A percentile compares a stretch with the other conserved stretches of the same genome.
phyloP scores from a whole-genome alignment of 129 eudicot species.

The Ambrosia trifida region DNA sequence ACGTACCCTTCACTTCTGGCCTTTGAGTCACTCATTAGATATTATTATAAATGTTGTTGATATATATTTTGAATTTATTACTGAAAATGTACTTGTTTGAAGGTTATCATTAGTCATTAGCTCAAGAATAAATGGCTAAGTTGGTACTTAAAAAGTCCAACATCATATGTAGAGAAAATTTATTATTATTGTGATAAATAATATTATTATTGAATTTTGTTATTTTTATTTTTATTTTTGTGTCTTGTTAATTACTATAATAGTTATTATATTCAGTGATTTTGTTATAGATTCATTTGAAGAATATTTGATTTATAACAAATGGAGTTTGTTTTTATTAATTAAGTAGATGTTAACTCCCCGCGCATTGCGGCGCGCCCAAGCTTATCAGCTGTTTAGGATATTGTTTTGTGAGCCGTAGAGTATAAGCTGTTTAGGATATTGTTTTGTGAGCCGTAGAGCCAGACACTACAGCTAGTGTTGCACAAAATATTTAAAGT shows the following conservation, averaged over 20 bases:
- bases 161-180: not conserved
- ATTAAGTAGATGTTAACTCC: not conserved
- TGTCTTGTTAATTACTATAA: too few relatives aligned
- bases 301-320: not conserved
- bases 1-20: slow-evolving; percentile 51
- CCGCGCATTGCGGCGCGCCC: too few relatives aligned
- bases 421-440: too few relatives aligned
- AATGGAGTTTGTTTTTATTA: not conserved
- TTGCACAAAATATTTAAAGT: too few relatives aligned
- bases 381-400: too few relatives aligned
- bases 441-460: too few relatives aligned
- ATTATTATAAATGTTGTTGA: not conserved
- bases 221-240: too few relatives aligned
- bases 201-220: not conserved
- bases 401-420: too few relatives aligned
- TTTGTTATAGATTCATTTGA: not conserved
- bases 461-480: too few relatives aligned
- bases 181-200: not conserved
- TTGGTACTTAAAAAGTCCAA: slow-evolving; percentile 28
- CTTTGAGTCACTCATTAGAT: slow-evolving; percentile 29
- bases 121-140: slow-evolving; percentile 20
- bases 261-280: too few relatives aligned
- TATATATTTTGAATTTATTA: slow-evolving; percentile 27
- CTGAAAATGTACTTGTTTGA: slow-evolving; percentile 6
- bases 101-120: not conserved